Evolutionary conservation across 2,329 filamentous ascomycete genomes (phyloP).

Genomic region (Aschersonia sp.): DNA sequence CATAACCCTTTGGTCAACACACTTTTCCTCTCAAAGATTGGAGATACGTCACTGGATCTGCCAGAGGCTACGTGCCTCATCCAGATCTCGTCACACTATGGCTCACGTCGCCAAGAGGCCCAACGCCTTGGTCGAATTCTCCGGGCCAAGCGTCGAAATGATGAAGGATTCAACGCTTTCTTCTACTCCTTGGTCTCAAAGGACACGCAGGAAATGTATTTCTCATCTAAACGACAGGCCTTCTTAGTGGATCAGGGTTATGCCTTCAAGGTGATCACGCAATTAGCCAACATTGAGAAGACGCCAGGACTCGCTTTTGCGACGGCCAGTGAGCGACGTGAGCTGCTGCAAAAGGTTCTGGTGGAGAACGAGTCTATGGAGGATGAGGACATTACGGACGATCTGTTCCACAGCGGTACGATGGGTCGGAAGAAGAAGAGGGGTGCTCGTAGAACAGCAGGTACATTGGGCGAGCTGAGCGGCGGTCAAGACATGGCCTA

Average conservation of each 20-base stretch:
- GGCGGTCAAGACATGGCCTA: constrained; percentile 98
- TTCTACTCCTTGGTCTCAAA: constrained; percentile 97
- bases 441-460: constrained; percentile 63
- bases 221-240: constrained; percentile 89
- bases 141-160: constrained; percentile 85
- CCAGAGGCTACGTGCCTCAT: constrained; percentile 95
- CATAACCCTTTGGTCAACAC: constrained; percentile 83
- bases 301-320: constrained; percentile 69
- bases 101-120: constrained; percentile 90
- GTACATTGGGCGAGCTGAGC: constrained; percentile 69
- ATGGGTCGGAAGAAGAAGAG: constrained; percentile 36
- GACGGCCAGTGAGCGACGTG: constrained; percentile 64
- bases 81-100: constrained; percentile 94
- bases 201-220: constrained; percentile 96
- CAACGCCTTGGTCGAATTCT: constrained; percentile 87
- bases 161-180: constrained; percentile 97
- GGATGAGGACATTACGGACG: constrained; percentile 47
- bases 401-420: constrained; percentile 24
- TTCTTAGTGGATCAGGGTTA: constrained; percentile 98
- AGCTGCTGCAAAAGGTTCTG: constrained; percentile 77
- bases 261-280: constrained; percentile 97
- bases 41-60: constrained; percentile 92
- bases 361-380: constrained; percentile 71
- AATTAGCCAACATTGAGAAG: constrained; percentile 79
- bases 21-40: constrained; percentile 92